phyloP scores from a whole-genome alignment of 169 alveolate genomes.

The Prorocentrum cordatum region DNA sequence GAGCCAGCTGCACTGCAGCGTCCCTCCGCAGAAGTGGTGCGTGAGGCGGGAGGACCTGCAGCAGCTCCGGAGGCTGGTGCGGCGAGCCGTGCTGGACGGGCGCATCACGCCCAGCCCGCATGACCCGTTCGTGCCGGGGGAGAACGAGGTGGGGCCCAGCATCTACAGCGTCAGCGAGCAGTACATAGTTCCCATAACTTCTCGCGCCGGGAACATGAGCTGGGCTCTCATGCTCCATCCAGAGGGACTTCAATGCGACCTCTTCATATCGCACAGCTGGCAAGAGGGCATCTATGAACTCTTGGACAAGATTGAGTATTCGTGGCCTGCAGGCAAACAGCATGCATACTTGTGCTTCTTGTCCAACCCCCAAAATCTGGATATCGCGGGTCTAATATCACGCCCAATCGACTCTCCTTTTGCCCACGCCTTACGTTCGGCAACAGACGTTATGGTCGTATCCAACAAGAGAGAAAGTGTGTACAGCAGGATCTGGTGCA shows the following conservation, averaged over 20 bases:
- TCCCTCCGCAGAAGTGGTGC: not conserved
- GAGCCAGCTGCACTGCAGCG: no score
- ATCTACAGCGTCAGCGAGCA: not conserved
- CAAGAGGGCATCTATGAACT: not conserved
- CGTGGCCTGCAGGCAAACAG: not conserved
- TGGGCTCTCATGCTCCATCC: conserved; percentile 1
- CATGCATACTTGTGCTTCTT: not conserved
- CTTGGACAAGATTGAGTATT: not conserved
- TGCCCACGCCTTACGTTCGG: not conserved
- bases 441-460: not conserved
- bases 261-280: not conserved
- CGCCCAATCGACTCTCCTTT: not conserved
- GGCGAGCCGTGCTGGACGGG: not conserved
- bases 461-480: not conserved
- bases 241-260: not conserved
- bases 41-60: not conserved
- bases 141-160: not conserved
- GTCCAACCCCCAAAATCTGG: not conserved
- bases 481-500: not conserved
- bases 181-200: not conserved
- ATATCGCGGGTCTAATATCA: not conserved
- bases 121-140: not conserved
- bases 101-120: not conserved
- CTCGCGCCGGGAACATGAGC: not conserved
- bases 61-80: not conserved